A percentile compares a stretch with the other conserved stretches of the same genome.
Conservation (phyloP, 164 flowering plant genomes). For the Chloranthus sessilifolius region DNA sequence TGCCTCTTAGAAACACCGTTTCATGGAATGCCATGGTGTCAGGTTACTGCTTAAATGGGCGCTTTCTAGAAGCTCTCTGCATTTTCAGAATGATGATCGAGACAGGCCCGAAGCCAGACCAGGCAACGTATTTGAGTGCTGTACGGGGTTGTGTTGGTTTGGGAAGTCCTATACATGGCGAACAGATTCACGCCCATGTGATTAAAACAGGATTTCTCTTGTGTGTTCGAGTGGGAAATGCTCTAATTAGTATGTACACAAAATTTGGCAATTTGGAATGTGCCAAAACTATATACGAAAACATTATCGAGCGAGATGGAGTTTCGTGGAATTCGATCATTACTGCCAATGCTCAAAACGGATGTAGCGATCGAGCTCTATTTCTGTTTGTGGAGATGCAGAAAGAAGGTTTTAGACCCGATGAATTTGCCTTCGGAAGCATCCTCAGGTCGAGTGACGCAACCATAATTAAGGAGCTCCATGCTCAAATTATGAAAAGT, state of each 20-base stretch:
- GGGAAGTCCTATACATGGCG: conserved; percentile 7
- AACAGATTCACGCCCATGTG: conserved; percentile 15
- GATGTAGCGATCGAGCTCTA: conserved; percentile 9
- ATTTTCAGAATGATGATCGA: conserved; percentile 12
- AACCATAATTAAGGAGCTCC: conserved; percentile 13
- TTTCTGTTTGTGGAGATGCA: conserved; percentile 10
- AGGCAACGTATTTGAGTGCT: conserved; percentile 10
- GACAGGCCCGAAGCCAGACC: conserved; percentile 6
- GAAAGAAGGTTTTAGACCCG: conserved; percentile 6
- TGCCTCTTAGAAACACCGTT: conserved; percentile 8
- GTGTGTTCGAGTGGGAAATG: conserved; percentile 6
- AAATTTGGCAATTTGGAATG: conserved; percentile 9
- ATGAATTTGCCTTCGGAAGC: conserved; percentile 15
- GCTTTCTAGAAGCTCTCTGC: conserved; percentile 7
- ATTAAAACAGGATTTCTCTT: conserved; percentile 10
- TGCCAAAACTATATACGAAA: conserved; percentile 12
- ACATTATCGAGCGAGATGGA: conserved; percentile 7
- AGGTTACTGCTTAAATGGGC: conserved; percentile 11
- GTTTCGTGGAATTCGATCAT: conserved; percentile 18
- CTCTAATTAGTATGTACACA: conserved; percentile 13
- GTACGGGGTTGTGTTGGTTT: conserved; percentile 13
- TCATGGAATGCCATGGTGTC: conserved; percentile 16
- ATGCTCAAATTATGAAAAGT: conserved; percentile 17
- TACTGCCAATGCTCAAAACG: conserved; percentile 17
- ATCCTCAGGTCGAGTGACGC: conserved; percentile 5